Conservation (phyloP, 2,329 filamentous ascomycete species). For the Monascus ruber region DNA sequence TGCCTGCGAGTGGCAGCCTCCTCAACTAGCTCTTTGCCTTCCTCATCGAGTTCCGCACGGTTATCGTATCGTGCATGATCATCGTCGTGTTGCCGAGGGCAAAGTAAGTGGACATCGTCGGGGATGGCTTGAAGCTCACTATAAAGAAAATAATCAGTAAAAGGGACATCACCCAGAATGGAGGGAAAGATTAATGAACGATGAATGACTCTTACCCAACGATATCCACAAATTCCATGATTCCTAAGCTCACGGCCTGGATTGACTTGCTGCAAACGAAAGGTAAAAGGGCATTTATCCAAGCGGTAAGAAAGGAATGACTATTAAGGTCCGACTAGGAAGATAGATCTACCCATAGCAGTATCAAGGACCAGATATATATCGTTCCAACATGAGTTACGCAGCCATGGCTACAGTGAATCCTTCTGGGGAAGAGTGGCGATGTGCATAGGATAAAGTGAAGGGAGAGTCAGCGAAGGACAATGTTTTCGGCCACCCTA, state of each 20-base stretch:
- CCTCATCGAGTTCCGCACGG: slow-evolving; percentile 38
- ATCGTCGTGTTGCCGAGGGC: slow-evolving; percentile 51
- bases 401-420: too few relatives aligned
- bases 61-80: slow-evolving; percentile 56
- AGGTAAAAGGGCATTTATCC: background rate
- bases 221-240: slow-evolving; percentile 32
- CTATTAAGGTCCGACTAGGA: too few relatives aligned
- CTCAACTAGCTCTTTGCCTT: slow-evolving; percentile 37
- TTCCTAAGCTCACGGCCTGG: slow-evolving; percentile 1
- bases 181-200: slow-evolving; percentile 1
- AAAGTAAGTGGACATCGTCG: slow-evolving; percentile 52
- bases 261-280: background rate
- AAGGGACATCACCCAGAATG: slow-evolving; percentile 1
- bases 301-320: background rate
- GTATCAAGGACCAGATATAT: background rate
- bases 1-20: slow-evolving; percentile 47
- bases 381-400: too few relatives aligned
- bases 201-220: slow-evolving; percentile 23
- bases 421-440: too few relatives aligned
- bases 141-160: slow-evolving; percentile 2
- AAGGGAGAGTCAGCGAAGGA: too few relatives aligned
- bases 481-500: too few relatives aligned
- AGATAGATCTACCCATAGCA: background rate
- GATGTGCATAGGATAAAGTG: too few relatives aligned
- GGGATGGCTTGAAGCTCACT: slow-evolving; percentile 36